Base-by-base conservation (phyloP, 1,284 basidiomycete species). In the Cutaneotrichosporon sp. region DNA sequence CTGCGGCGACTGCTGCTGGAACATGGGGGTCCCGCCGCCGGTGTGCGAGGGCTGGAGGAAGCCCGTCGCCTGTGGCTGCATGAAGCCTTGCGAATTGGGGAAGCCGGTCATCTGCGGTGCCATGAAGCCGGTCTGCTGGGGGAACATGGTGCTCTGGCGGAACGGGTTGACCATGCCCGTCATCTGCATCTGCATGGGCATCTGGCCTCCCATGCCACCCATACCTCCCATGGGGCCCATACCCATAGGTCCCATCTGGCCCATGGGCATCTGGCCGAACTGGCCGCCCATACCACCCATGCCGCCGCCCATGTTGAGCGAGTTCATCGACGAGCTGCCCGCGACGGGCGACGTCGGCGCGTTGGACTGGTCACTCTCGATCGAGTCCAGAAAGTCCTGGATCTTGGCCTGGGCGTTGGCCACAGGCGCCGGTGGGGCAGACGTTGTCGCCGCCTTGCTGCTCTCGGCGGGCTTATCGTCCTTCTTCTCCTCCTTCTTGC, bases 371-470 rank as follows among this genome's bases (percentile, higher is more conserved):
- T 91, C 87, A 57, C 87, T 85, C 76, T 97, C 94, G 69, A 99
- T 97, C 18, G 91, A 87, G 54, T 85, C 83, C 80, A 99, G 97
- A 82, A 99, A 97, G 80, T 99, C 97, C 38, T 88, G 81, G 59
- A 91, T 83, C 70, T 72, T 77, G 61, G 76, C 73, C 9, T 76
- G 68, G 14, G 73, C 59, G 6, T 70, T 73, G 25, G 72, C 67
- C 25, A 73, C 73, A 2, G 73, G 68, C 3, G 68, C 49, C 8
- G 70, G 51, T 6, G 68, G 64, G 0, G 71, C 33, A 11, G 66
- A 51, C 6, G 67, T 42, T 10, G 61, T 58, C 10, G 53, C 58
- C n/a, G 62, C 54, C 24, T 66, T 47, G 16, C 64, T 66, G 33
- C 51, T 45, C 18, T 51, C 57, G 5, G 18, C 27, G n/a, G 18